Conservation (phyloP, 345 rosid genomes). For the Pelargonium nanum region DNA sequence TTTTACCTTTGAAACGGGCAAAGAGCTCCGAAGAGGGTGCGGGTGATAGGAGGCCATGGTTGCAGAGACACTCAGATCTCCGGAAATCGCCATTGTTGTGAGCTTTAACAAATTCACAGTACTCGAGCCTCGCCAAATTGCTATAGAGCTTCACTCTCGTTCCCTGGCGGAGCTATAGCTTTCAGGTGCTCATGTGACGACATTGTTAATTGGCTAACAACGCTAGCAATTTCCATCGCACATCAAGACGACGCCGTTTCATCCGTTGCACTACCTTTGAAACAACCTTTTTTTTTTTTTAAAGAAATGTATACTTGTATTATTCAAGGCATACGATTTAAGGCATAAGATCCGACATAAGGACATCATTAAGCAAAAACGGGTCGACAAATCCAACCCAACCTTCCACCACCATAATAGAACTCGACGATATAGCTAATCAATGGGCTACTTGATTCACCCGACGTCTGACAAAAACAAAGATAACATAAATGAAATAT, state of each 20-base stretch:
- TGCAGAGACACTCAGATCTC: constrained; percentile 63
- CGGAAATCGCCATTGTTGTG: constrained; percentile 45
- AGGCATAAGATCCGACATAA: no score
- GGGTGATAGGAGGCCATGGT: constrained; percentile 41
- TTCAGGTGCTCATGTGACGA: background rate
- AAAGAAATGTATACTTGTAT: no score
- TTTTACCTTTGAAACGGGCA: constrained; percentile 54
- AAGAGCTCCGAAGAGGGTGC: constrained; percentile 31
- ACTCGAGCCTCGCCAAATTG: background rate
- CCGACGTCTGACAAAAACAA: no score
- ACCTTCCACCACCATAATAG: no score
- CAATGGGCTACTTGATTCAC: no score
- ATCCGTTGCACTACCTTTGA: no score
- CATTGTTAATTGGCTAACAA: background rate
- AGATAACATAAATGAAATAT: no score
- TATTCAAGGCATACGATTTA: no score
- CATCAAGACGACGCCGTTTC: constrained; percentile 7
- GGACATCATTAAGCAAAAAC: no score
- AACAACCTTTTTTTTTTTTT: background rate
- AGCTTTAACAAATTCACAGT: background rate
- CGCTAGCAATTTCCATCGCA: background rate
- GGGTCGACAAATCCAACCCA: no score
- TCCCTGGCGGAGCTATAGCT: background rate
- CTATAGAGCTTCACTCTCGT: background rate
- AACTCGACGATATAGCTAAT: no score